Conservation (phyloP, 208 protist species). For the Phytomonas francai region DNA sequence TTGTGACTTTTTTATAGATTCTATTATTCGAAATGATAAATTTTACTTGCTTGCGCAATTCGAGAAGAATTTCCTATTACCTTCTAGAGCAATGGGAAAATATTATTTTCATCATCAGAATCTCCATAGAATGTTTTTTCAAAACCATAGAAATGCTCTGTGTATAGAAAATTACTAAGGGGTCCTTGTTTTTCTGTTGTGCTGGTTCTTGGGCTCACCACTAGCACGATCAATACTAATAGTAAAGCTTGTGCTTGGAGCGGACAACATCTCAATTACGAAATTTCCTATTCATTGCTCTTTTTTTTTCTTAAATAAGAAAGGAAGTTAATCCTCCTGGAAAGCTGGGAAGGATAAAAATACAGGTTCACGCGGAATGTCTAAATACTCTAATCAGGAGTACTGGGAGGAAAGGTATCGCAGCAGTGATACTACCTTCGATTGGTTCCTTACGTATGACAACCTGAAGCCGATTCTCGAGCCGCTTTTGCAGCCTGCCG, state of each 20-base stretch:
- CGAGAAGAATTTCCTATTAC: background rate
- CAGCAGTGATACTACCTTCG: slow-evolving; percentile 86
- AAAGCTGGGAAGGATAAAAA: background rate
- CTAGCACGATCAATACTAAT: background rate
- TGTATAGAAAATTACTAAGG: slow-evolving; percentile 16
- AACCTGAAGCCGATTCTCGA: slow-evolving; percentile 70
- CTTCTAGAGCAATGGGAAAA: background rate
- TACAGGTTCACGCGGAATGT: slow-evolving; percentile 31
- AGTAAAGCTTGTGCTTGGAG: background rate
- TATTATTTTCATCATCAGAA: slow-evolving; percentile 13
- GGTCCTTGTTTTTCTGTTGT: slow-evolving; percentile 1
- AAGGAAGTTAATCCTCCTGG: slow-evolving; percentile 1
- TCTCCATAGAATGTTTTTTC: background rate
- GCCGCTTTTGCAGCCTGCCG: slow-evolving; percentile 65
- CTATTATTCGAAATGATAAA: background rate
- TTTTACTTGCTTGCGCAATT: background rate
- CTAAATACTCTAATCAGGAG: slow-evolving; percentile 85
- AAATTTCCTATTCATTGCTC: background rate
- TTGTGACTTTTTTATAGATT: background rate
- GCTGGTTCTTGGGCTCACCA: background rate
- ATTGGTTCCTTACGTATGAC: slow-evolving; percentile 89
- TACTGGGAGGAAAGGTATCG: slow-evolving; percentile 93
- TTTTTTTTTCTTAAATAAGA: background rate
- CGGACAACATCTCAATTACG: background rate
- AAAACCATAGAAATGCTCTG: background rate